Base-by-base conservation (phyloP, 2,329 filamentous ascomycete species). In the Ophiostoma triangulosporum region DNA sequence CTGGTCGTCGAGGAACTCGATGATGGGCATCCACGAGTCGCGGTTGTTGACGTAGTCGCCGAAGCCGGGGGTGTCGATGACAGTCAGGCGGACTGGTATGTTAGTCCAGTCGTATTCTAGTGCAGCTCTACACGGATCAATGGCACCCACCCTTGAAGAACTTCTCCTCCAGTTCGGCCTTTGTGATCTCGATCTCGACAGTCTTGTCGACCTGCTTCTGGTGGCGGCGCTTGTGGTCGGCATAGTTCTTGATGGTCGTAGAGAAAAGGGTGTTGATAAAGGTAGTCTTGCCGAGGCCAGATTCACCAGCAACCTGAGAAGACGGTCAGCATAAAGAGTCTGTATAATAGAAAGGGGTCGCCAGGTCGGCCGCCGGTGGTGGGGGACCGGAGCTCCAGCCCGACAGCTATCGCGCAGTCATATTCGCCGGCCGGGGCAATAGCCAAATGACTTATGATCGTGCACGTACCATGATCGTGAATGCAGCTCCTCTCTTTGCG, bases 251-350 rank as follows among this genome's bases (percentile, higher is more conserved):
- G 81, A 98, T 98, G 64, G 93, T 98, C 62, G 94, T 98, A 59
- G 93, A 98, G 80, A 98, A 98, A 57, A 98, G 84, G 57, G 93
- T 98, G 83, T 98, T 98, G 83, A 98, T 97, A 75, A 98, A 98
- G 65, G 93, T 98, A 26, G 94, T 98, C 82, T 98, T 98, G 77
- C 93, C 93, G 63, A 97, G 76, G 67, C 91, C 91, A 62, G 93
- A 97, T 77, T 98, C 91, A 75, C 91, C 91, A 75, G 93, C 93
- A 73, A 97, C 89, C 89, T 95, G 56, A 4, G 38, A n/a, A 50
- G 29, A 32, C 48, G 52, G 52, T 52, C 48, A 56, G 38, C 54
- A 29, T n/a, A 36, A 20, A 22, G 11, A 56, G 51, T 6, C 27
- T 62, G 66, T 61, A 70, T 65, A 45, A 31, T 40, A 40, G 22